A percentile compares a stretch with the other conserved stretches of the same genome.
These are phyloP conservation scores for Mesotaenium endlicherianum DNA, from an alignment of 139 green algal species.

Conservation along the genomic window DNA sequence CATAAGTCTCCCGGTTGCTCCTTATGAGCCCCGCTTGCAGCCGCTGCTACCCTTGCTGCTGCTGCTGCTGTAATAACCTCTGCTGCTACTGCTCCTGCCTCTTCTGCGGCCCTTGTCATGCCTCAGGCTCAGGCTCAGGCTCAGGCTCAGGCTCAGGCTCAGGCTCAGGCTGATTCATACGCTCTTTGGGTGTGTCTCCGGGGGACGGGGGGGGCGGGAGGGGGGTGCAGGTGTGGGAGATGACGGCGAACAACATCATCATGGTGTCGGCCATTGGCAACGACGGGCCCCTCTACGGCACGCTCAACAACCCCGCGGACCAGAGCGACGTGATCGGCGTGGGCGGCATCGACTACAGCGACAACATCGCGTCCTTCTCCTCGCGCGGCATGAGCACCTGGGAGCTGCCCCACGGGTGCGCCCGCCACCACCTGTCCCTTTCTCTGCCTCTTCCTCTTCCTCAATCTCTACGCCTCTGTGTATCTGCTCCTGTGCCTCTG, in stretches of 20 bases:
- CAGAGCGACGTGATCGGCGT: constrained; percentile 94
- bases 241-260: constrained; percentile 89
- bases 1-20: no score
- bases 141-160: no score
- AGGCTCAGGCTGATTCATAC: no score
- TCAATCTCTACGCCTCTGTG: neutral
- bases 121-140: no score
- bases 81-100: no score
- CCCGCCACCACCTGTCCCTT: neutral
- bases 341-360: constrained; percentile 85
- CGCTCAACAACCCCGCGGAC: constrained; percentile 98
- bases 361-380: constrained; percentile 88
- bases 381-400: constrained; percentile 93
- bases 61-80: no score
- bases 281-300: constrained; percentile 94
- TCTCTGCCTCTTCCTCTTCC: neutral
- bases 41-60: no score
- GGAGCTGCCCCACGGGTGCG: constrained; percentile 79
- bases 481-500: neutral
- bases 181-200: neutral
- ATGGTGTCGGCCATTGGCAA: constrained; percentile 79
- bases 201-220: neutral
- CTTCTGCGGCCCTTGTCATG: no score
- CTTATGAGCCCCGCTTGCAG: no score
- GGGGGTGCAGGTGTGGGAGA: constrained; percentile 67